Evolutionary conservation across 441 rosid species (phyloP).

Genomic region (Viola pubescens): DNA sequence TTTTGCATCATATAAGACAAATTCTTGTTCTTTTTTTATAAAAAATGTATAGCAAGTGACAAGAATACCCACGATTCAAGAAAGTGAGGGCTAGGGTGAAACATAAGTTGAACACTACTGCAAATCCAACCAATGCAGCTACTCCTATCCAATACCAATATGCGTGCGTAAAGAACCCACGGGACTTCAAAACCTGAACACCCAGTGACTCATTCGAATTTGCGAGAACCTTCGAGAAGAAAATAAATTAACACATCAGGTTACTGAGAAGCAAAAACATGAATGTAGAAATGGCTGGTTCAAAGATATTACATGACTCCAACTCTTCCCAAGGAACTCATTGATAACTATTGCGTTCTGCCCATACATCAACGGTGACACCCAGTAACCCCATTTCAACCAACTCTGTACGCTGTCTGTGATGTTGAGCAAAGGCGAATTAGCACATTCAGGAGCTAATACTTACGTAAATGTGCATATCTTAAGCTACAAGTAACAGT

Average conservation of each 20-base stretch:
- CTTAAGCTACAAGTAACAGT: background rate
- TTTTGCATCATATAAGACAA: background rate
- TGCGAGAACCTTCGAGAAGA: conserved; percentile 22
- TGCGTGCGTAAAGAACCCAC: conserved; percentile 44
- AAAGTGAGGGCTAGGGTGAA: conserved; percentile 50
- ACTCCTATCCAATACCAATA: conserved; percentile 78
- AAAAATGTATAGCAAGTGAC: background rate
- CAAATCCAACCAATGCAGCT: conserved; percentile 51
- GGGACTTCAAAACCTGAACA: conserved; percentile 36
- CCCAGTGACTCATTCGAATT: conserved; percentile 40
- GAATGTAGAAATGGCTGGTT: conserved; percentile 4
- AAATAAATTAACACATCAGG: conserved; percentile 1
- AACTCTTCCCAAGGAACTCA: conserved; percentile 71
- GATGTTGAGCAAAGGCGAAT: conserved; percentile 8
- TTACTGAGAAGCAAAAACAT: background rate
- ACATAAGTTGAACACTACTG: conserved; percentile 41
- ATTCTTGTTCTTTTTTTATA: background rate
- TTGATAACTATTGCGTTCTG: conserved; percentile 67
- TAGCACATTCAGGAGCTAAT: background rate
- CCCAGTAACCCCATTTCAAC: conserved; percentile 89
- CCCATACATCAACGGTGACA: conserved; percentile 74
- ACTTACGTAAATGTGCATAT: background rate
- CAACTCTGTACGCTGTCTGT: conserved; percentile 55
- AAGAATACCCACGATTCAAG: conserved; percentile 42
- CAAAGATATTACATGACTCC: conserved; percentile 46